These are phyloP conservation scores for Colletotrichum australisinense DNA, from an alignment of 2,329 filamentous ascomycete genomes.

Conservation along the genomic window DNA sequence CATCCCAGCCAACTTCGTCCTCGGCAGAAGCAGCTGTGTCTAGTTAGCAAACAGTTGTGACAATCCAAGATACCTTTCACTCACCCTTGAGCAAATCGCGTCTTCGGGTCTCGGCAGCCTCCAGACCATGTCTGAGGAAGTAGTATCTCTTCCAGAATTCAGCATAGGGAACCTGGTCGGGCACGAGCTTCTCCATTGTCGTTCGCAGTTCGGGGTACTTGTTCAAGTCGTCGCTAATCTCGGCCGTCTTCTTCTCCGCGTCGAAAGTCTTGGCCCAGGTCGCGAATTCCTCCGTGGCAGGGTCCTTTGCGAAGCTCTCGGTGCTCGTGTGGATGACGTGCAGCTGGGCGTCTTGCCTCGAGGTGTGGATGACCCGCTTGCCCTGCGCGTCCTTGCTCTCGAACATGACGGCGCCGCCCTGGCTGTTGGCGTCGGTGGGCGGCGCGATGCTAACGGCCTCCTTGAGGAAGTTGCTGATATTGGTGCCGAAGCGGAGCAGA, in stretches of 20 bases:
- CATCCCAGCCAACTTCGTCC: constrained; percentile 78
- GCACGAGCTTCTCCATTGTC: constrained; percentile 97
- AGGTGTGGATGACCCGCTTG: constrained; percentile 94
- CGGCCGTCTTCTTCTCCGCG: constrained; percentile 84
- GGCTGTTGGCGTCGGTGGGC: constrained; percentile 63
- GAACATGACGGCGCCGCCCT: constrained; percentile 79
- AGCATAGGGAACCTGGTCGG: constrained; percentile 87
- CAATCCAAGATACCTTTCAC: constrained; percentile 39
- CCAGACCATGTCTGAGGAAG: constrained; percentile 91
- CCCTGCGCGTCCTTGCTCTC: constrained; percentile 92
- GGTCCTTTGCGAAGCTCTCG: constrained; percentile 87
- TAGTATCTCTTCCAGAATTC: constrained; percentile 97
- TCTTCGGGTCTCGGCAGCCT: constrained; percentile 90
- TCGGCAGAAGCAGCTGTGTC: constrained; percentile 72
- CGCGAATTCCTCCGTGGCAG: constrained; percentile 78
- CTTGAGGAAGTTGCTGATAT: constrained; percentile 87
- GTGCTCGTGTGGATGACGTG: constrained; percentile 92
- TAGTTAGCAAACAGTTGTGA: constrained; percentile 29
- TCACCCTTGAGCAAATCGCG: constrained; percentile 91
- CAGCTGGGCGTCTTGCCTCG: constrained; percentile 92
- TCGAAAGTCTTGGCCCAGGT: constrained; percentile 81
- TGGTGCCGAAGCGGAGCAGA: constrained; percentile 89
- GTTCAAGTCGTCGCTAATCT: constrained; percentile 84
- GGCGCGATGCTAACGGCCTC: constrained; percentile 92
- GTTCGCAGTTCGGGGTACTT: constrained; percentile 86